These are phyloP conservation scores for Clausena lansium DNA, from an alignment of 345 rosid genomes.

Conservation along the genomic window DNA sequence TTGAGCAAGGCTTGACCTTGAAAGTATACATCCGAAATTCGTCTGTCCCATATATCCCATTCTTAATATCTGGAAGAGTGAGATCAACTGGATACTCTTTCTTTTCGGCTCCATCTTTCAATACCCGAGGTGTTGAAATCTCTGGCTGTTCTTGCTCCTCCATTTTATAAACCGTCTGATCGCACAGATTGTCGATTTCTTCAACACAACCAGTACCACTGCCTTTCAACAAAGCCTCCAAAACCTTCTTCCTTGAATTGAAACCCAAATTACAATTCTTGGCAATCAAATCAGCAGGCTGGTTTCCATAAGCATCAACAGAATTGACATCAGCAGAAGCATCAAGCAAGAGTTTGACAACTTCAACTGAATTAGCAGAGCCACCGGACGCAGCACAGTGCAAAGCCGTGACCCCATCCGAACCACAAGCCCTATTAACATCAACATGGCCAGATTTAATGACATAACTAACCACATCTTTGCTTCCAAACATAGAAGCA, in stretches of 20 bases:
- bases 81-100: slow-evolving; percentile 87
- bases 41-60: slow-evolving; percentile 76
- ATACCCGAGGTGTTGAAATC: slow-evolving; percentile 32
- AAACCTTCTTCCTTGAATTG: slow-evolving; percentile 45
- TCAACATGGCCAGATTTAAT: slow-evolving; percentile 48
- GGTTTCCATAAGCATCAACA: slow-evolving; percentile 58
- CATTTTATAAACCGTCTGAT: slow-evolving; percentile 23
- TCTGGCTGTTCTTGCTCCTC: slow-evolving; percentile 37
- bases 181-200: slow-evolving; percentile 26
- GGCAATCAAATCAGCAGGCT: slow-evolving; percentile 54
- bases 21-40: slow-evolving; percentile 91
- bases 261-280: slow-evolving; percentile 36
- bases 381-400: slow-evolving; percentile 86
- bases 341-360: slow-evolving; percentile 58
- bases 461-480: slow-evolving; percentile 55
- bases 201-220: slow-evolving; percentile 18
- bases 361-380: slow-evolving; percentile 50
- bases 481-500: slow-evolving; percentile 87
- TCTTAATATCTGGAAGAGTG: slow-evolving; percentile 83
- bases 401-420: slow-evolving; percentile 75
- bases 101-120: slow-evolving; percentile 55
- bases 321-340: slow-evolving; percentile 62
- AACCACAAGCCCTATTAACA: slow-evolving; percentile 61
- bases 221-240: slow-evolving; percentile 53
- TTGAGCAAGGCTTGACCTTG: slow-evolving; percentile 90